Evolutionary conservation across 805 yeast genomes (phyloP), one percentile per base, ranked within the genome.

Genomic region (Yamadazyma sp.): DNA sequence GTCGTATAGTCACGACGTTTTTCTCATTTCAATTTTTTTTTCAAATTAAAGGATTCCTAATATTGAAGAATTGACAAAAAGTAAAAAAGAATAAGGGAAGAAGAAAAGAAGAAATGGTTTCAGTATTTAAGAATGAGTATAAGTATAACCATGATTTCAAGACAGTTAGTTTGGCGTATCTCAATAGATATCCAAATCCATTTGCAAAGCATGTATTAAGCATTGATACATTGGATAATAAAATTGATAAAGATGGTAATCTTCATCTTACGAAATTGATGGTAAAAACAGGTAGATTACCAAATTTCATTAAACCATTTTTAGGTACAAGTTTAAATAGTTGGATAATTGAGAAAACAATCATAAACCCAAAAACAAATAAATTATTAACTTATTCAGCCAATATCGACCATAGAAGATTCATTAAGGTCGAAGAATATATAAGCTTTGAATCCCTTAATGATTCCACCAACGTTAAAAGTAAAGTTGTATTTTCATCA

Each of bases 181-280:
- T 86, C 60, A 66, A 65, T 45, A 42, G 70, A 39, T 66, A 65
- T 43, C 82, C 82, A 10, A 80, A 81, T 55, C 98, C 98, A 2
- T 88, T 72, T 55, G 81, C 96, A 12, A 65, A 76, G 7, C 96
- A 91, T 62, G 96, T 91, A 9, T 65, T 81, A 23, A 82, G 95
- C 6, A 79, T 78, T 18, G 98, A 89, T 55, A 84, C 95, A 2
- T 53, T 89, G 11, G 78, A 78, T 22, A 63, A 75, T 33, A 56
- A 64, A 40, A 66, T 86, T 13, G 86, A 82, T 43, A 44, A 52
- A 1, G 64, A 76, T 8, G 94, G 94, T 16, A 68, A 77, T 32
- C 69, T 89, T 30, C 73, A 76, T 45, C 78, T 85, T 24, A 83
- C 91, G 4, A 73, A 91, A 45, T 64, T 89, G 26, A 78, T 89